A percentile compares a stretch with the other conserved stretches of the same genome.
These are phyloP conservation scores for Eimeria necatrix DNA, from an alignment of 169 alveolate species.

Conservation along the genomic window DNA sequence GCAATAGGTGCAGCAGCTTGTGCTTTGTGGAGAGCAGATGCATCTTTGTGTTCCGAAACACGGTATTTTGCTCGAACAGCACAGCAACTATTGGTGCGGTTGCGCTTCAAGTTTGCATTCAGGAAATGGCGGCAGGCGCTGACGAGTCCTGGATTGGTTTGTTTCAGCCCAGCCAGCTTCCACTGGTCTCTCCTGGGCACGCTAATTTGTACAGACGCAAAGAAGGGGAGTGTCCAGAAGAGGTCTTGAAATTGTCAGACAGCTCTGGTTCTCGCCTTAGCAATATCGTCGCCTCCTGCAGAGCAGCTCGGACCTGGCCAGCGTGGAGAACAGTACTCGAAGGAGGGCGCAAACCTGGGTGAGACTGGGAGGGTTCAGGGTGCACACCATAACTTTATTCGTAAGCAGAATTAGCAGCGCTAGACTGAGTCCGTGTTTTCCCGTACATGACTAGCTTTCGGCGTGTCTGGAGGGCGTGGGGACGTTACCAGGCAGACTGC, in stretches of 20 bases:
- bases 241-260: slow-evolving; percentile 3
- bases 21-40: too few relatives aligned
- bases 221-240: slow-evolving; percentile 33
- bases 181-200: slow-evolving; percentile 35
- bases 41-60: too few relatives aligned
- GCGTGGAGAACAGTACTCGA: not conserved
- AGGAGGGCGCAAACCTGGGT: not conserved
- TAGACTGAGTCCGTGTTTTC: not conserved
- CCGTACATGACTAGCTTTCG: not conserved
- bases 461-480: not conserved
- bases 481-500: not conserved
- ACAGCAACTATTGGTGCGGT: not conserved
- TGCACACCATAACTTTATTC: not conserved
- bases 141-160: slow-evolving; percentile 55
- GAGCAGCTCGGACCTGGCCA: slow-evolving; percentile 56
- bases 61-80: too few relatives aligned
- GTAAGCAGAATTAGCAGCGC: too few relatives aligned
- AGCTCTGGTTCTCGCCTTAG: not conserved
- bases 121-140: slow-evolving; percentile 33
- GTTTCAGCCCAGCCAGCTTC: slow-evolving; percentile 59
- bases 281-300: not conserved
- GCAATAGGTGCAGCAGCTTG: too few relatives aligned
- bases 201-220: not conserved
- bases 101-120: not conserved
- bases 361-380: not conserved